Percentiles rank a stretch among this genome's conserved stretches.
Evolutionary conservation across 495 filamentous ascomycete genomes (phyloP).

Genomic region (Penicillium goetzii): DNA sequence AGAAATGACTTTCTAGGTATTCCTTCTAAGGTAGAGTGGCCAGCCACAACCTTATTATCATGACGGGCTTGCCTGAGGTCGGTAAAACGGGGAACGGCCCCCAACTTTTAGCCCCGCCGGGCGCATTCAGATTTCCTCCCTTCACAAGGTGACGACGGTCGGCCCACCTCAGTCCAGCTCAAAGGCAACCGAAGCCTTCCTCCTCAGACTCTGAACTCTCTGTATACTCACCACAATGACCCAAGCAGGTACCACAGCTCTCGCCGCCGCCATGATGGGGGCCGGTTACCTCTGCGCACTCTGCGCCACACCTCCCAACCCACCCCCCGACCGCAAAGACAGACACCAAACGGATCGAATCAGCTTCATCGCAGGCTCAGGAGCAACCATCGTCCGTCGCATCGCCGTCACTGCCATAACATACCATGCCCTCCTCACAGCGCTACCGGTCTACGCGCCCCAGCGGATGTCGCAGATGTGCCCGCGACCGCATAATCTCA

Average conservation of each 20-base stretch:
- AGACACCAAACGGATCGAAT: slow-evolving; percentile 24
- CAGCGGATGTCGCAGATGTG: slow-evolving; percentile 14
- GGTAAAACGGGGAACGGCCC: neutral
- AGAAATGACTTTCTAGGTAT: too few relatives aligned
- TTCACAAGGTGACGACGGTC: neutral
- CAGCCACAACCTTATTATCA: neutral
- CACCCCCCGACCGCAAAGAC: slow-evolving; percentile 17
- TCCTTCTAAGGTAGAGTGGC: too few relatives aligned
- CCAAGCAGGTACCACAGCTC: slow-evolving; percentile 16
- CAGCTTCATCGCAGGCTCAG: slow-evolving; percentile 12
- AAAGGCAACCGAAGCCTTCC: neutral
- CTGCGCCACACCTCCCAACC: slow-evolving; percentile 30
- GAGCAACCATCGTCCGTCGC: slow-evolving; percentile 16
- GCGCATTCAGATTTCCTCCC: slow-evolving; percentile 1
- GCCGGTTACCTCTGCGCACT: slow-evolving; percentile 24
- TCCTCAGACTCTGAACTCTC: too few relatives aligned
- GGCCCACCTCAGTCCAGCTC: neutral
- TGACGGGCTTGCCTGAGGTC: neutral
- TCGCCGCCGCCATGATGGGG: slow-evolving; percentile 22
- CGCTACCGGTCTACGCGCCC: slow-evolving; percentile 23
- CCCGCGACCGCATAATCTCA: slow-evolving; percentile 25
- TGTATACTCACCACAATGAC: slow-evolving; percentile 9
- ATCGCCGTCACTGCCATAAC: slow-evolving; percentile 10
- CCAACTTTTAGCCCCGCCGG: neutral
- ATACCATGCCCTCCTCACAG: slow-evolving; percentile 38